A percentile compares a stretch with the other conserved stretches of the same genome.
phyloP scores from a whole-genome alignment of 768 basidiomycete genomes.

The Bullera alba region DNA sequence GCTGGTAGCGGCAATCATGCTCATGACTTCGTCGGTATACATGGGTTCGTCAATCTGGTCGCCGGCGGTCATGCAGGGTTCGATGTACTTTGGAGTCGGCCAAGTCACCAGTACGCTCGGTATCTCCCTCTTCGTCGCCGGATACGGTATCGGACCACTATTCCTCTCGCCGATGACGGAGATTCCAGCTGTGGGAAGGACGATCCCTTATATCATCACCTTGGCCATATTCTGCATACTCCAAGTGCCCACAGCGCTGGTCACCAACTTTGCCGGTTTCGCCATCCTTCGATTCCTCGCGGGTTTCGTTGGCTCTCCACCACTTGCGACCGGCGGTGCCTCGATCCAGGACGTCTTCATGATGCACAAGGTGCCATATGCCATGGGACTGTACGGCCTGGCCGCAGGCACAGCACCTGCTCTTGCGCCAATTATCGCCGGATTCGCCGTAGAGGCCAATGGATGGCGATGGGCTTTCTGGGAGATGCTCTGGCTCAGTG shows the following conservation, averaged over 20 bases:
- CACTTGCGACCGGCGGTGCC: slow-evolving; percentile 46
- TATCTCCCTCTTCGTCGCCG: slow-evolving; percentile 45
- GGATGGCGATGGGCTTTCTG: slow-evolving; percentile 47
- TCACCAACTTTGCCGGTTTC: slow-evolving; percentile 40
- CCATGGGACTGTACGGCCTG: slow-evolving; percentile 40
- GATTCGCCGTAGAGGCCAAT: slow-evolving; percentile 42
- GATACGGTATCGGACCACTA: slow-evolving; percentile 45
- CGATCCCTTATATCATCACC: slow-evolving; percentile 44
- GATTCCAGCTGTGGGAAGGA: slow-evolving; percentile 45
- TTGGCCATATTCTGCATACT: slow-evolving; percentile 44
- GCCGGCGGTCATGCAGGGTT: slow-evolving; percentile 20
- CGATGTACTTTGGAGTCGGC: slow-evolving; percentile 24
- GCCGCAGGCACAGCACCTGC: slow-evolving; percentile 40
- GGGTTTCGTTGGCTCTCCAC: slow-evolving; percentile 46
- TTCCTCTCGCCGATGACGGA: slow-evolving; percentile 38
- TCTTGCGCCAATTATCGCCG: slow-evolving; percentile 39
- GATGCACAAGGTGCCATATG: slow-evolving; percentile 30
- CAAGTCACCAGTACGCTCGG: slow-evolving; percentile 37
- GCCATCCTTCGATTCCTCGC: slow-evolving; percentile 43
- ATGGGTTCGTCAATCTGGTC: slow-evolving; percentile 33
- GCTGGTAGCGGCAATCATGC: slow-evolving; percentile 23
- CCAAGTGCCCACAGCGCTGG: slow-evolving; percentile 42
- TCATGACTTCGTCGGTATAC: slow-evolving; percentile 36
- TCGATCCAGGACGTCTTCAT: slow-evolving; percentile 42
- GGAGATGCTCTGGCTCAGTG: slow-evolving; percentile 44